These are phyloP conservation scores for Emmonsiellopsis sp. DNA, from an alignment of 2,329 filamentous ascomycete genomes.

Conservation along the genomic window DNA sequence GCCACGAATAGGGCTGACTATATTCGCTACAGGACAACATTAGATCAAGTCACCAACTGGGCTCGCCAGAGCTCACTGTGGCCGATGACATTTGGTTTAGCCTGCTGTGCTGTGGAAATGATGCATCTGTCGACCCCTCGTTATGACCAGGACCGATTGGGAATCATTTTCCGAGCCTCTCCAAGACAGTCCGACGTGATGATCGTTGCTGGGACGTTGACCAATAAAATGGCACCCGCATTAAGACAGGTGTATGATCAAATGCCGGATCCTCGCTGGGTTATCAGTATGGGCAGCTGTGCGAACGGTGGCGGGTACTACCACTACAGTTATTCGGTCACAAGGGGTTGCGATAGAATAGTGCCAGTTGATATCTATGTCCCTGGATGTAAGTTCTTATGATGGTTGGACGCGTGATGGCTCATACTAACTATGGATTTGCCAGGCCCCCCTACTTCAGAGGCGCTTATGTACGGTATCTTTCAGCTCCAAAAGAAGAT, in stretches of 20 bases:
- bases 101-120: slow-evolving; percentile 88
- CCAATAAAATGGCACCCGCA: slow-evolving; percentile 89
- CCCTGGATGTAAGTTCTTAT: slow-evolving; percentile 59
- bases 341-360: slow-evolving; percentile 67
- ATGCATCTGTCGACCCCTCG: slow-evolving; percentile 86
- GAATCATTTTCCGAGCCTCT: slow-evolving; percentile 81
- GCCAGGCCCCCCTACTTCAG: slow-evolving; percentile 42
- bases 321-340: slow-evolving; percentile 75
- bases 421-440: not conserved
- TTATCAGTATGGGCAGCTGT: slow-evolving; percentile 76
- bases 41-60: slow-evolving; percentile 77
- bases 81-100: slow-evolving; percentile 88
- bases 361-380: slow-evolving; percentile 80
- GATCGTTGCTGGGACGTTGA: slow-evolving; percentile 83
- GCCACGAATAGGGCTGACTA: not conserved
- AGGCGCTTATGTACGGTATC: slow-evolving; percentile 54
- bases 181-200: slow-evolving; percentile 81
- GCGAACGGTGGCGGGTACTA: slow-evolving; percentile 83
- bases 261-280: slow-evolving; percentile 90
- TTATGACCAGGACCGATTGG: slow-evolving; percentile 80
- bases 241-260: slow-evolving; percentile 85
- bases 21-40: slow-evolving; percentile 26
- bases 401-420: not conserved
- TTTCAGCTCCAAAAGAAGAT: slow-evolving; percentile 77
- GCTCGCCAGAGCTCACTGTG: slow-evolving; percentile 77